Evolutionary conservation across 345 rosid genomes (phyloP), one percentile per base, ranked within the genome.

Genomic region (Populus ilicifolia): DNA sequence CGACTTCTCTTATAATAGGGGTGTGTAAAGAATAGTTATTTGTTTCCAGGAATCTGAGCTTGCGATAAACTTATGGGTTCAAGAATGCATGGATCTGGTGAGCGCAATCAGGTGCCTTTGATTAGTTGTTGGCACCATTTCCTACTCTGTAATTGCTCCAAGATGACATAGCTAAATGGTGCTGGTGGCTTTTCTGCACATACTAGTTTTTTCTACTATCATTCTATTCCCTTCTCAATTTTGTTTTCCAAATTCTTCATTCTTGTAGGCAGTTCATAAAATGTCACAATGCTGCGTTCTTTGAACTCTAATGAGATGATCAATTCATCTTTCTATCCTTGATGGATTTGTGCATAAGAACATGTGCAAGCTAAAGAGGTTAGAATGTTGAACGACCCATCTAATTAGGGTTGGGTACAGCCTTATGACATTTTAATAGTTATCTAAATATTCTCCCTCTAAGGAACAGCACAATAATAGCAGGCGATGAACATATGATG

Each of bases 11-110:
- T 70, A 10, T 5, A 44, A 23, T 27, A 17, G 23, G n/a, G 52
- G 6, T 16, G 43, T 7, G 25, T 35, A 35, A 78, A 41, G 44
- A 41, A 46, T 27, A 1, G 38, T 29, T 8, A 38, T 70, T 71
- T 38, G 6, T 76, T 75, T 76, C 71, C 83, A 78, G 84, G 84
- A 73, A 54, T 72, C 77, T n/a, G 70, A 67, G 83, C 66, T 72
- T 78, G 70, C 69, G 67, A 69, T 35, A 17, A 9, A 67, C 18
- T 27, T 39, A 23, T 7, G 27, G 54, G 54, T 67, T 67, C 72
- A 67, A 72, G 74, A 8, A 23, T 69, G 82, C 44, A 18, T 38
- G 74, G 67, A 52, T 56, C 69, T 52, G 46, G 78, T 66, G 39
- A 67, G 73, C 38, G 48, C 48, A 70, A 46, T 59, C 50, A 64